These are phyloP conservation scores for Heterobasidion occidentale DNA, from an alignment of 1,284 basidiomycete species.

Conservation along the genomic window DNA sequence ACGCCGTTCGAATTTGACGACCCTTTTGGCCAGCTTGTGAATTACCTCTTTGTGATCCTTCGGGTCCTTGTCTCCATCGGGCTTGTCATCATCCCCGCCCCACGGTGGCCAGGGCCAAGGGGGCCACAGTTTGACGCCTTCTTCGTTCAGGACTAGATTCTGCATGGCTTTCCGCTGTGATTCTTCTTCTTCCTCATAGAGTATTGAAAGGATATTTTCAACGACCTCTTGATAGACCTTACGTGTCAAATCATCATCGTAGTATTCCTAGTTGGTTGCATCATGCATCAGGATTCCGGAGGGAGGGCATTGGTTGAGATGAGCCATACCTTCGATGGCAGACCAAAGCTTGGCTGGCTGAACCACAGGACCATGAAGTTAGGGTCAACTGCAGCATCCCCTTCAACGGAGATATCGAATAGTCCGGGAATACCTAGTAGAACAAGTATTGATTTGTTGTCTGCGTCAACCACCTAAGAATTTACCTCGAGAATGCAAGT, in stretches of 20 bases:
- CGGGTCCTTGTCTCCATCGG: conserved; percentile 28
- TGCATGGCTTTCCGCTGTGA: conserved; percentile 5
- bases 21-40: conserved; percentile 59
- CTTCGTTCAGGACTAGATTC: conserved; percentile 42
- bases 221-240: conserved; percentile 70
- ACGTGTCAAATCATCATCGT: conserved; percentile 68
- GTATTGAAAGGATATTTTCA: conserved; percentile 54
- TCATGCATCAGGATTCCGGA: conserved; percentile 3
- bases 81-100: conserved; percentile 53
- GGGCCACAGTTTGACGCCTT: conserved; percentile 59
- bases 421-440: conserved; percentile 64
- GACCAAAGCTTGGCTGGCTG: conserved; percentile 75
- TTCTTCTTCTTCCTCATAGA: conserved; percentile 44
- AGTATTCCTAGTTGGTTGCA: conserved; percentile 66
- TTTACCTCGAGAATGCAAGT: conserved; percentile 78
- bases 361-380: conserved; percentile 84
- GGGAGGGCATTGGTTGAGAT: neutral
- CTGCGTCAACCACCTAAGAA: neutral
- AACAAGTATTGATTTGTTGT: conserved; percentile 1
- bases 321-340: conserved; percentile 73
- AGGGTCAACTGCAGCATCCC: conserved; percentile 87
- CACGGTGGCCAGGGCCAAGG: conserved; percentile 87
- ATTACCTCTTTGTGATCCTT: conserved; percentile 37
- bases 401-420: conserved; percentile 77
- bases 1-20: conserved; percentile 76